A percentile compares a stretch with the other conserved stretches of the same genome.
These are phyloP conservation scores for Psophocarpus tetragonolobus DNA, from an alignment of 306 rosid species.

Conservation along the genomic window DNA sequence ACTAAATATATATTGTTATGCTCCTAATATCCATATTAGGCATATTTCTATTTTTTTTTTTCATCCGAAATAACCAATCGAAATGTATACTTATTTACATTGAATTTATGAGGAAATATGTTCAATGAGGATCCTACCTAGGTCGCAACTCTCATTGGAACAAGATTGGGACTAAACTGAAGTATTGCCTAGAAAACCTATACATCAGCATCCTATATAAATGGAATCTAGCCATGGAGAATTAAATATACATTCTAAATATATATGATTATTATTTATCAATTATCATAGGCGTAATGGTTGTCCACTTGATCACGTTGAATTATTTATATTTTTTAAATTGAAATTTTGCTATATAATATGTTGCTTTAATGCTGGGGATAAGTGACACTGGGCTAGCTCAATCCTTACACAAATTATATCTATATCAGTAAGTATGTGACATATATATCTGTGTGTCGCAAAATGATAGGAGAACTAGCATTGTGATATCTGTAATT, in stretches of 20 bases:
- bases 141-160: neutral
- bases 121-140: slow-evolving; percentile 3
- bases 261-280: slow-evolving; percentile 12
- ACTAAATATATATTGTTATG: neutral
- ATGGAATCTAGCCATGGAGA: slow-evolving; percentile 23
- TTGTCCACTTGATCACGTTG: neutral
- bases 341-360: slow-evolving; percentile 4
- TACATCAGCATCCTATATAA: slow-evolving; percentile 4
- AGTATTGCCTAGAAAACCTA: slow-evolving; percentile 18
- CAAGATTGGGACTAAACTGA: slow-evolving; percentile 11
- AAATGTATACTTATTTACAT: neutral
- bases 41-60: neutral
- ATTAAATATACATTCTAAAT: slow-evolving; percentile 10
- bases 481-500: slow-evolving; percentile 1
- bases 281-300: neutral
- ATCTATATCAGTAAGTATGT: neutral
- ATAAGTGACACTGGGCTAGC: neutral
- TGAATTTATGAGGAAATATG: neutral
- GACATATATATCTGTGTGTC: neutral
- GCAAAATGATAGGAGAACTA: slow-evolving; percentile 17
- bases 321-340: neutral
- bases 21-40: neutral
- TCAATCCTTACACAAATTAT: neutral
- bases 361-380: slow-evolving; percentile 28
- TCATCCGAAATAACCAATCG: neutral